Evolutionary conservation across 1,284 basidiomycete species (phyloP).

Genomic region (Ceratobasidium sp.): DNA sequence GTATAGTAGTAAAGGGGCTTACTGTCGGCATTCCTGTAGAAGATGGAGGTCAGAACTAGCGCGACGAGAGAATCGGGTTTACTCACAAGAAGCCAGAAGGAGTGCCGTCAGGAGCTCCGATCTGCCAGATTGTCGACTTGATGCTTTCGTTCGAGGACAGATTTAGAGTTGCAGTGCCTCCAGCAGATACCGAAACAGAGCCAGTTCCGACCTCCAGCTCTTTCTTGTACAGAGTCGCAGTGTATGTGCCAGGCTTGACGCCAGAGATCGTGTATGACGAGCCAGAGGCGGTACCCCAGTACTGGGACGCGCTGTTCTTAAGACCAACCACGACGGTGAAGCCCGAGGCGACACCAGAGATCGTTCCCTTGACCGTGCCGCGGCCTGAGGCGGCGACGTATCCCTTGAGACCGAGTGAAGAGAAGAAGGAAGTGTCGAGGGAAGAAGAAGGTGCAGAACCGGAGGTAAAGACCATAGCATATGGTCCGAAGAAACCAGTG

Average conservation of each 20-base stretch:
- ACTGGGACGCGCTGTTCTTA: conserved; percentile 63
- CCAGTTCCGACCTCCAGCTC: conserved; percentile 63
- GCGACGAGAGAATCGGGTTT: too few species aligned
- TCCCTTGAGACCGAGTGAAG: conserved; percentile 61
- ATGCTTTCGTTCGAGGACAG: conserved; percentile 57
- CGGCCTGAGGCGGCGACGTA: conserved; percentile 63
- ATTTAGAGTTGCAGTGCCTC: conserved; percentile 55
- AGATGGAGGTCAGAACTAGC: not conserved
- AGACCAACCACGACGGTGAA: conserved; percentile 57
- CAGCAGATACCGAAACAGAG: conserved; percentile 61
- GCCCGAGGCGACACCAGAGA: conserved; percentile 62
- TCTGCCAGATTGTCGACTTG: conserved; percentile 62
- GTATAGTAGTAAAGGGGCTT: not conserved
- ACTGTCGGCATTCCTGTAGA: conserved; percentile 60
- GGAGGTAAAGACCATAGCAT: conserved; percentile 48
- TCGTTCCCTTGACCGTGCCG: conserved; percentile 63
- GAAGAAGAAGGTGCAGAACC: conserved; percentile 31
- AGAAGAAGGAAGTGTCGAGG: conserved; percentile 64
- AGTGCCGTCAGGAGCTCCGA: conserved; percentile 64
- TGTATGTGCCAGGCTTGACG: conserved; percentile 66
- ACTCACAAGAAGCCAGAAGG: conserved; percentile 61
- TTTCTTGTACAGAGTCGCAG: conserved; percentile 61
- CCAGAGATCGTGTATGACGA: conserved; percentile 62
- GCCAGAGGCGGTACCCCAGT: conserved; percentile 59
- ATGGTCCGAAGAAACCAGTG: conserved; percentile 48